These are phyloP conservation scores for Hypoxylon sp. DNA, from an alignment of 2,329 filamentous ascomycete species.

Conservation along the genomic window DNA sequence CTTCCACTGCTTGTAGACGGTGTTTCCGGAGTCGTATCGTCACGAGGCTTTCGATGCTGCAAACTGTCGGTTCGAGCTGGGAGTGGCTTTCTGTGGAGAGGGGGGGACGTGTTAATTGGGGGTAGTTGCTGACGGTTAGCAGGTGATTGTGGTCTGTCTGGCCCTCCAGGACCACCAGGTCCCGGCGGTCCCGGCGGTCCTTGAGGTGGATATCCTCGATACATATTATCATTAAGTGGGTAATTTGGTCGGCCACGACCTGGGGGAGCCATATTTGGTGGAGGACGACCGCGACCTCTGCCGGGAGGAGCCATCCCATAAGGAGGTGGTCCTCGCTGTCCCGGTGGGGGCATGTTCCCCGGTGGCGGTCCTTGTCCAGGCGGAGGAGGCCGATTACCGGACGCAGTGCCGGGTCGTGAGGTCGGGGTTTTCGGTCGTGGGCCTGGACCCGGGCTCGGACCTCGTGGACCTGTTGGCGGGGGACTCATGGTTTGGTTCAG, in stretches of 20 bases:
- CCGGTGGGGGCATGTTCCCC: conserved; percentile 43
- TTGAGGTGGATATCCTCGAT: conserved; percentile 46
- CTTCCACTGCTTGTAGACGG: conserved; percentile 59
- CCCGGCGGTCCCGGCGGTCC: conserved; percentile 43
- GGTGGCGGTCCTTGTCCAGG: conserved; percentile 48
- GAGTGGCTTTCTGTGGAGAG: conserved; percentile 67
- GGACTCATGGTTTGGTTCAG: conserved; percentile 55
- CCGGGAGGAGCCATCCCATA: conserved; percentile 48
- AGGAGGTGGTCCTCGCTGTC: conserved; percentile 56
- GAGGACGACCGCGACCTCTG: conserved; percentile 50
- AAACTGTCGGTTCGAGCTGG: conserved; percentile 58
- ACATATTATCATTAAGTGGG: conserved; percentile 50
- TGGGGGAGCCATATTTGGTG: conserved; percentile 49
- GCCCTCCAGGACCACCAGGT: conserved; percentile 44
- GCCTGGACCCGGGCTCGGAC: conserved; percentile 55
- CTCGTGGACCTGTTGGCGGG: conserved; percentile 54
- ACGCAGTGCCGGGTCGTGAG: conserved; percentile 52
- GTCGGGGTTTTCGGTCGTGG: conserved; percentile 52
- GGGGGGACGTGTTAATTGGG: conserved; percentile 59
- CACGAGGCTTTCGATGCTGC: conserved; percentile 59
- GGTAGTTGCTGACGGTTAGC: conserved; percentile 45
- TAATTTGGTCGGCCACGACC: conserved; percentile 51
- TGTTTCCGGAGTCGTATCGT: conserved; percentile 56
- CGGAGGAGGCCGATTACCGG: conserved; percentile 48
- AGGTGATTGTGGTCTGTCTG: conserved; percentile 45